phyloP scores from a whole-genome alignment of 257 asterid species.

The Eucommia ulmoides region DNA sequence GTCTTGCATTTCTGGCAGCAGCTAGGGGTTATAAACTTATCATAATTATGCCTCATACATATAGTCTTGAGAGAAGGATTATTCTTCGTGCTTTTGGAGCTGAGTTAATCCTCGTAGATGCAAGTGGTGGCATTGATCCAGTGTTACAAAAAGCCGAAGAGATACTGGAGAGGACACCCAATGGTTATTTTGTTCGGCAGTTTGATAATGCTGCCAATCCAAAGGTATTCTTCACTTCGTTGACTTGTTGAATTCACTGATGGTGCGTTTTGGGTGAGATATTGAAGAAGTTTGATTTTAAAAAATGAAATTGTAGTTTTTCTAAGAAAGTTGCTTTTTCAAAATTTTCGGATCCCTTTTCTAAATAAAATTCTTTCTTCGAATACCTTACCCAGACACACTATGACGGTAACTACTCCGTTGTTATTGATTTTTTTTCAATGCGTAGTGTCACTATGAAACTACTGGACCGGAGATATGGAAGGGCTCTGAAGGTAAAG shows the following conservation, averaged over 20 bases:
- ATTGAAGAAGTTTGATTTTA: too few species aligned
- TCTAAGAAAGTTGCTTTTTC: too few species aligned
- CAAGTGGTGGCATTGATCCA: not conserved
- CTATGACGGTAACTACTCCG: too few species aligned
- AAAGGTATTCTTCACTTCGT: not conserved
- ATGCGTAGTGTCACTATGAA: not conserved
- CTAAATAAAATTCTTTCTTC: too few species aligned
- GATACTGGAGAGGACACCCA: not conserved
- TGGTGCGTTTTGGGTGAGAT: not conserved
- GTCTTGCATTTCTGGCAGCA: not conserved
- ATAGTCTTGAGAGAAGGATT: not conserved
- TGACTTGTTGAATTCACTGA: not conserved
- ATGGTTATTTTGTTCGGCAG: not conserved
- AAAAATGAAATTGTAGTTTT: too few species aligned
- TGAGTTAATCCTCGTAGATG: not conserved
- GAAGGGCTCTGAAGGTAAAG: not conserved
- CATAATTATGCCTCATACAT: not conserved
- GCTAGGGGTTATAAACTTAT: not conserved
- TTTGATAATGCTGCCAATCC: not conserved
- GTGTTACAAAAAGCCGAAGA: not conserved
- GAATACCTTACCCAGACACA: too few species aligned
- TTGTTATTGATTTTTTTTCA: too few species aligned
- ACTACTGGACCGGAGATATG: not conserved
- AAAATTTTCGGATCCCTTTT: too few species aligned
- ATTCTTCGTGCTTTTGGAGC: not conserved